Base-by-base conservation (phyloP, 805 yeast genomes). In the Yamadazyma sp. region DNA sequence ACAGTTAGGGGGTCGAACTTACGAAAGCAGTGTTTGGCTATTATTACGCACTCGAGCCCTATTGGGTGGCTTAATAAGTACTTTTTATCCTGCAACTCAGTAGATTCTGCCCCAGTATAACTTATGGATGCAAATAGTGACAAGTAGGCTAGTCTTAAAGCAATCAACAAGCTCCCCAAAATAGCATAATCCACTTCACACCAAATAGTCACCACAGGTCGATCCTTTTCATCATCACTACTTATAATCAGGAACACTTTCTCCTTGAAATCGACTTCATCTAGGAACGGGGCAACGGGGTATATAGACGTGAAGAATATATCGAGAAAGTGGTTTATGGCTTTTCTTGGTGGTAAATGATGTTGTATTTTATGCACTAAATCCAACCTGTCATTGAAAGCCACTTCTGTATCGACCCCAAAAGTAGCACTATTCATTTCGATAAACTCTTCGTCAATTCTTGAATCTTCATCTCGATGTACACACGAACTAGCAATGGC, bases 11-110 rank as follows among this genome's bases (percentile, higher is more conserved):
- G 19, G 24, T 60, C 58, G 33, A 61, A 62, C 31, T 55, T 61
- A 29, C 59, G 55, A 31, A 64, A 51, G 36, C 71, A 65, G 15
- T 51, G 44, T 28, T 59, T 59, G 0, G 70, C 68, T 41, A 62
- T 38, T 11, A 47, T 46, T 10, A 58, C 49, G 15, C 55, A 49
- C 30, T 55, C 61, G 1, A 32, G 28, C 35, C 49, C 50, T 18
- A 64, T 45, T 2, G 67, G 65, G 35, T 62, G 51, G 14, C 45
- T 47, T 16, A 64, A 38, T 16, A 63, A 49, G 37, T 49, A 59
- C 41, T 49, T 53, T n/a, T n/a, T n/a, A n/a, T n/a, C n/a, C n/a
- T n/a, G n/a, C n/a, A n/a, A n/a, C n/a, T n/a, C n/a, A n/a, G n/a
- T n/a, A n/a, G n/a, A n/a, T n/a, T n/a, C n/a, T n/a, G n/a, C n/a